A percentile compares a stretch with the other conserved stretches of the same genome.
These are phyloP conservation scores for Colletotrichum costaricense DNA, from an alignment of 2,329 filamentous ascomycete genomes.

Conservation along the genomic window DNA sequence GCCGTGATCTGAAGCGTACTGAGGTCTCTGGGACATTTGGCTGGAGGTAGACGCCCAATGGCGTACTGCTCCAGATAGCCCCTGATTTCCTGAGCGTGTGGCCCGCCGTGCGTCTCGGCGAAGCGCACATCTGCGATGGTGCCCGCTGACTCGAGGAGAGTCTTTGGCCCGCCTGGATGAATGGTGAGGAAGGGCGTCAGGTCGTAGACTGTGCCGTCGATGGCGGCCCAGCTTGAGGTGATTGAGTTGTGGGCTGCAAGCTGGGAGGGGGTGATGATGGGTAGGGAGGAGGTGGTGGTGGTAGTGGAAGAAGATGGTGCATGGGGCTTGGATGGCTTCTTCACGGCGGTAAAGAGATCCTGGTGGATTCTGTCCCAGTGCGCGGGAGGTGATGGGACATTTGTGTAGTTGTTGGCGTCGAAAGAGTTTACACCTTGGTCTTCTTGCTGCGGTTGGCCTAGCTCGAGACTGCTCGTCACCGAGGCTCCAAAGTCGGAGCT, in stretches of 20 bases:
- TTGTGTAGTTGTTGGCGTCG: neutral
- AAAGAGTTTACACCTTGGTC: neutral
- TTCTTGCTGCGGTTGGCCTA: neutral
- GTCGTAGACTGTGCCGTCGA: constrained; percentile 94
- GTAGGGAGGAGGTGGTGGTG: neutral
- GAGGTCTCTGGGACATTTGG: neutral
- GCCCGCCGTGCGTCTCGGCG: constrained; percentile 22
- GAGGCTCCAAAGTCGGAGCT: constrained; percentile 25
- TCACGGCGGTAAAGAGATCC: constrained; percentile 15
- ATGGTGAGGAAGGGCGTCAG: constrained; percentile 89
- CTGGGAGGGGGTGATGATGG: neutral
- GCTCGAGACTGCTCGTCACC: constrained; percentile 15
- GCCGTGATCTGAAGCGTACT: neutral
- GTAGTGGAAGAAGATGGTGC: neutral
- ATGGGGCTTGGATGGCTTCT: neutral
- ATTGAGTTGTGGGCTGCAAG: constrained; percentile 31
- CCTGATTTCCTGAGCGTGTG: constrained; percentile 24
- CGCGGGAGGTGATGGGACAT: neutral
- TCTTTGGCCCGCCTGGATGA: constrained; percentile 79
- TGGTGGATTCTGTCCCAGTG: constrained; percentile 23
- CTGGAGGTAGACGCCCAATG: constrained; percentile 19
- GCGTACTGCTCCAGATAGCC: constrained; percentile 20
- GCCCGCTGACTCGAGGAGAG: constrained; percentile 29
- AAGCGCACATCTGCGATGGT: constrained; percentile 26
- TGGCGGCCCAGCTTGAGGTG: constrained; percentile 76